Evolutionary conservation across 2,329 filamentous ascomycete genomes (phyloP).

Genomic region (Phyllosticta capitalensis): DNA sequence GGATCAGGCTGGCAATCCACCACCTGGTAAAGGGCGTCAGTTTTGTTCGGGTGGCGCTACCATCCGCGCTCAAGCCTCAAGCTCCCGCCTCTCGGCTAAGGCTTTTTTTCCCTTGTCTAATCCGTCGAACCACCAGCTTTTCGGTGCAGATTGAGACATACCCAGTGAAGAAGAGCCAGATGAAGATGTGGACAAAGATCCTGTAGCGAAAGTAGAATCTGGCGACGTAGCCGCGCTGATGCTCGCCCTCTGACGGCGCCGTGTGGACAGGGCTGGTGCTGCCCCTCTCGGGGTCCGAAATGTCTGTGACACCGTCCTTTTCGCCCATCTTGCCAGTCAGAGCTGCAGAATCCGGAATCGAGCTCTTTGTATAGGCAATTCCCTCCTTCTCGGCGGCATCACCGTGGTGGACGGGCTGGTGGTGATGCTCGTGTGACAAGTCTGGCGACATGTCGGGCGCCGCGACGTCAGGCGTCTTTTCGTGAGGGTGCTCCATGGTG

Average conservation of each 20-base stretch:
- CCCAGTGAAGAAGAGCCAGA: conserved; percentile 45
- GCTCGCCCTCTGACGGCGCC: conserved; percentile 16
- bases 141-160: conserved; percentile 25
- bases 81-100: conserved; percentile 6
- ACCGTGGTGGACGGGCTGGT: conserved; percentile 30
- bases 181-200: conserved; percentile 30
- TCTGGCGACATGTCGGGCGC: conserved; percentile 28
- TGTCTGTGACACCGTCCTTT: conserved; percentile 24
- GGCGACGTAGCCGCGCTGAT: conserved; percentile 25
- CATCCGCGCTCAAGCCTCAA: neutral
- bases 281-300: conserved; percentile 32
- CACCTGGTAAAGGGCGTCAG: conserved; percentile 39
- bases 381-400: conserved; percentile 20
- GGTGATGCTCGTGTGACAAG: conserved; percentile 28
- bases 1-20: conserved; percentile 67
- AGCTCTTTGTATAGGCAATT: conserved; percentile 25
- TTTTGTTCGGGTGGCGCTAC: neutral
- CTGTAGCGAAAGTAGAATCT: conserved; percentile 38
- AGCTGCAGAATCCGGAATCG: conserved; percentile 23
- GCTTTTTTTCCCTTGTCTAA: neutral
- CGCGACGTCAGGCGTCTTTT: conserved; percentile 26
- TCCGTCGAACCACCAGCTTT: conserved; percentile 3
- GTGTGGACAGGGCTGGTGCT: conserved; percentile 27
- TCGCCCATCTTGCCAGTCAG: conserved; percentile 25
- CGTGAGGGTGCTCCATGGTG: conserved; percentile 20